These are phyloP conservation scores for Glebionis coronaria DNA, from an alignment of 129 eudicot genomes.

Conservation along the genomic window DNA sequence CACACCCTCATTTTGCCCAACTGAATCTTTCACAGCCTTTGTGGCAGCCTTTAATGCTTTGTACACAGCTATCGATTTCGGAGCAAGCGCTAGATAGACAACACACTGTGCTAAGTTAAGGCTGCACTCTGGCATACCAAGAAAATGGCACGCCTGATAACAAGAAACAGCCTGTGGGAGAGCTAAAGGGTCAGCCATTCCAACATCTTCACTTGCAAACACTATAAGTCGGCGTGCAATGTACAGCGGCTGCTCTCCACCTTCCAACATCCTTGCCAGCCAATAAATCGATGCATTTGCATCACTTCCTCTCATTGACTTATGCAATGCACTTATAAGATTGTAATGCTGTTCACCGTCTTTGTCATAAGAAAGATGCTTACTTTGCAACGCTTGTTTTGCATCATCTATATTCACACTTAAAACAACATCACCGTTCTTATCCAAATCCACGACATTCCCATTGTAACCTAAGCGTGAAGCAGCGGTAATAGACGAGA, in stretches of 20 bases:
- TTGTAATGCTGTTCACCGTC: conserved; percentile 87
- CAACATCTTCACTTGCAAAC: conserved; percentile 90
- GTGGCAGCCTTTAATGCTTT: conserved; percentile 60
- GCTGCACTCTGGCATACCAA: conserved; percentile 91
- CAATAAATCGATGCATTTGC: conserved; percentile 85
- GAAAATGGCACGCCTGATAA: conserved; percentile 84
- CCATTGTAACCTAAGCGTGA: conserved; percentile 22
- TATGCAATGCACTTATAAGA: conserved; percentile 77
- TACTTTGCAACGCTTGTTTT: conserved; percentile 79
- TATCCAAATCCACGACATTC: background rate
- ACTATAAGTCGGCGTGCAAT: conserved; percentile 79
- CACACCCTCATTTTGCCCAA: conserved; percentile 84
- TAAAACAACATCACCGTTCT: background rate
- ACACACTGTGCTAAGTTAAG: conserved; percentile 83
- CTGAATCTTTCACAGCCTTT: conserved; percentile 65
- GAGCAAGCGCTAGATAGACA: conserved; percentile 84
- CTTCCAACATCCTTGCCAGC: conserved; percentile 92
- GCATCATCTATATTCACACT: conserved; percentile 46
- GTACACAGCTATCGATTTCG: conserved; percentile 81
- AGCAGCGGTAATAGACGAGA: conserved; percentile 53
- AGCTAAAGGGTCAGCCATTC: conserved; percentile 79
- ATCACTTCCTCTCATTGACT: conserved; percentile 94
- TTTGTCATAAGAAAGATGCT: conserved; percentile 79
- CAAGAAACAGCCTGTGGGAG: conserved; percentile 85
- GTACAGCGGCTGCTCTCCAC: conserved; percentile 88